These are phyloP conservation scores for Bretziella fagacearum DNA, from an alignment of 2,329 filamentous ascomycete genomes.

Conservation along the genomic window DNA sequence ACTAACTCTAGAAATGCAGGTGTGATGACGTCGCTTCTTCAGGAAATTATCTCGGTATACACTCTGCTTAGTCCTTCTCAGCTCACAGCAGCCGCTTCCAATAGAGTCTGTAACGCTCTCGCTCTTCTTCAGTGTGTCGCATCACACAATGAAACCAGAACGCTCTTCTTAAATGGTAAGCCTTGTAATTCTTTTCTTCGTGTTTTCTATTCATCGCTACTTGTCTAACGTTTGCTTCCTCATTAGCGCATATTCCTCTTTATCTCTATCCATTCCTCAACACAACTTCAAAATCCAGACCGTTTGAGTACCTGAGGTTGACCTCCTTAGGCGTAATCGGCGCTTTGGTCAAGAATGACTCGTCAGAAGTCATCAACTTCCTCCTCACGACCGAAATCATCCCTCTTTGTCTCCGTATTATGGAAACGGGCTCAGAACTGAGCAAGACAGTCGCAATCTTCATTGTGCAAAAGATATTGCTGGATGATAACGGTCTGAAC, in stretches of 20 bases:
- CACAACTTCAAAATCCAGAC: constrained; percentile 92
- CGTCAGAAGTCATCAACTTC: constrained; percentile 96
- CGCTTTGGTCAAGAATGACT: constrained; percentile 96
- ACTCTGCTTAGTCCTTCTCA: constrained; percentile 92
- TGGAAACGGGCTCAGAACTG: constrained; percentile 96
- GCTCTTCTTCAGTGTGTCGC: constrained; percentile 93
- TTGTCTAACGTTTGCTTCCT: background rate
- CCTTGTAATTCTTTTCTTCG: constrained; percentile 4
- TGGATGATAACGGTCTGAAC: constrained; percentile 90
- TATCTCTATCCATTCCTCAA: constrained; percentile 98
- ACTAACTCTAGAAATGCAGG: constrained; percentile 33
- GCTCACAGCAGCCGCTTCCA: constrained; percentile 90
- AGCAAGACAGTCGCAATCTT: constrained; percentile 99
- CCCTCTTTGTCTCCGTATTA: constrained; percentile 88
- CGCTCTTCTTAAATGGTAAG: constrained; percentile 80
- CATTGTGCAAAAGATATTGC: constrained; percentile 95
- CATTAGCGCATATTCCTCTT: constrained; percentile 78
- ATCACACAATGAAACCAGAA: constrained; percentile 89
- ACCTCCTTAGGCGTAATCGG: constrained; percentile 95
- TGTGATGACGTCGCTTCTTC: constrained; percentile 92
- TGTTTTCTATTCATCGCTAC: background rate
- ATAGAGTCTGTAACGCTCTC: constrained; percentile 92
- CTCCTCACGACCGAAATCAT: constrained; percentile 97
- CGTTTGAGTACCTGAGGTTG: constrained; percentile 91
- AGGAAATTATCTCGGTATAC: constrained; percentile 98